Evolutionary conservation across 2,329 filamentous ascomycete species (phyloP).

Genomic region (Plenodomus lindquistii): DNA sequence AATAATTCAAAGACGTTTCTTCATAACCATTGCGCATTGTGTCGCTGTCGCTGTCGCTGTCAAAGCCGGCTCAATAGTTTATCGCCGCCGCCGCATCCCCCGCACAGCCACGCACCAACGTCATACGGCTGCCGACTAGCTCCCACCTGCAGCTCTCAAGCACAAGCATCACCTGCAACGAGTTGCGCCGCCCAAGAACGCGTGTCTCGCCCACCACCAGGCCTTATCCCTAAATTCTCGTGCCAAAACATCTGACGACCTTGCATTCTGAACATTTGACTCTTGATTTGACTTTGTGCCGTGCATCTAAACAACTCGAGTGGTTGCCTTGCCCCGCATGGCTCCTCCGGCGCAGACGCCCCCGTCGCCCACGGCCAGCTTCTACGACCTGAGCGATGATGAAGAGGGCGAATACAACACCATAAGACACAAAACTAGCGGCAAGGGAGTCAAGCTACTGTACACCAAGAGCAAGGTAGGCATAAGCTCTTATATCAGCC

Average conservation of each 20-base stretch:
- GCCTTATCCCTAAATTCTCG: background rate
- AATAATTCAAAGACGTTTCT: background rate
- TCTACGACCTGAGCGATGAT: conserved; percentile 95
- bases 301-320: background rate
- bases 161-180: conserved; percentile 21
- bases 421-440: conserved; percentile 76
- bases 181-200: conserved; percentile 7
- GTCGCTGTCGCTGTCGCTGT: too few species aligned
- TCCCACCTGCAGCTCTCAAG: conserved; percentile 10
- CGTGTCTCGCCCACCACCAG: conserved; percentile 1
- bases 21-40: background rate
- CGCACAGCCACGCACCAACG: conserved; percentile 8
- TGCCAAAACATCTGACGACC: background rate
- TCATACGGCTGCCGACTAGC: conserved; percentile 7
- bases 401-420: conserved; percentile 96
- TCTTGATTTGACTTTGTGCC: background rate
- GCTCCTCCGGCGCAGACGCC: conserved; percentile 41
- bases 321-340: conserved; percentile 31
- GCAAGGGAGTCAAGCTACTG: conserved; percentile 86
- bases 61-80: background rate
- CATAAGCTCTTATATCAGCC: background rate
- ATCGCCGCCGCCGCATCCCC: conserved; percentile 1
- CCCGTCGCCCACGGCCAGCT: conserved; percentile 80
- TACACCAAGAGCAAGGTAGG: conserved; percentile 94
- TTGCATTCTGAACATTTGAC: background rate